Evolutionary conservation across 805 yeast genomes (phyloP), one percentile per base, ranked within the genome.

Genomic region (Brettanomyces sp.): DNA sequence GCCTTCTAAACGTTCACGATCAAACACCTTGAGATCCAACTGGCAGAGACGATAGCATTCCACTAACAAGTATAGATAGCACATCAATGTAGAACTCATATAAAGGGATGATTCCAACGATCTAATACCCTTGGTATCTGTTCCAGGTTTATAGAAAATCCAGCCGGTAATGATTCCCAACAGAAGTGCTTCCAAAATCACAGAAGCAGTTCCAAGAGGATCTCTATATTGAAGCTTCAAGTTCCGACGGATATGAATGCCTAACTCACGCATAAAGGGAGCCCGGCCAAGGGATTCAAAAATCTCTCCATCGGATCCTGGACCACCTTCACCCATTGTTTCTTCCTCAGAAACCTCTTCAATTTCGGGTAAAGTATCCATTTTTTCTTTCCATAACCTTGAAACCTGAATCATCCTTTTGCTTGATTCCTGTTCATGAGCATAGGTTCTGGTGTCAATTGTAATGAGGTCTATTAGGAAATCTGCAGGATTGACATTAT

Each of bases 151-250:
- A 57, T 64, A 82, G 56, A 81, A 87, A 38, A 87, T 72, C 89
- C 93, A 85, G 0, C 95, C 95, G 38, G 75, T 64, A n/a, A 79
- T 64, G 2, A 78, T 56, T 0, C 88, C 83, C 50, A 85, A 63
- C 5, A 80, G 52, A 0, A 75, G 44, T 0, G 72, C 58, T 24
- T 74, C 75, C 13, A 68, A 57, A 13, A 69, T 49, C 30, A 74
- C 53, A 0, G 74, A 66, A 36, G 54, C 65, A 65, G 71, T 57
- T 0, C 81, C 78, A 43, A 73, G 60, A 12, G 73, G 70, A 57
- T 81, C 85, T 49, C 84, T 64, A 3, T 57, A 45, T 25, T 78
- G 74, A 6, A 77, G 54, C 22, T 67, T 53, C n/a, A 72, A 50
- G 18, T 74, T 71, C 46, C 85, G 63, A 39, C 65, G 58, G 1